Conservation (phyloP, 169 alveolate species). For the Cryptosporidium canis region DNA sequence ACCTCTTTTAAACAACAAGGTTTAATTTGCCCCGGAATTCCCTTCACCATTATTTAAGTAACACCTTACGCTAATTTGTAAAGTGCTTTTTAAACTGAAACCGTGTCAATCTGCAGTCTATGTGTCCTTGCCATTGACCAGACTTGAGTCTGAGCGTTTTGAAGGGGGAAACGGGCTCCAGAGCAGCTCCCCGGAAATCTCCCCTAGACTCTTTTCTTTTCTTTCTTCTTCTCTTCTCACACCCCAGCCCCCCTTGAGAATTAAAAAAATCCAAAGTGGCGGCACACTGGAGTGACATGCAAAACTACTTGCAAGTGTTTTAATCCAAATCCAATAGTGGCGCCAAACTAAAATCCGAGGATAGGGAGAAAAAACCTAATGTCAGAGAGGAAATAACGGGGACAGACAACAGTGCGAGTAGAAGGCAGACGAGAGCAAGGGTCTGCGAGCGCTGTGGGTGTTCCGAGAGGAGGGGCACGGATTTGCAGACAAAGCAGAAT, state of each 20-base stretch:
- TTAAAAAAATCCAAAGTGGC: not conserved
- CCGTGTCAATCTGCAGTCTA: too few relatives aligned
- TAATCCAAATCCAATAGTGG: slow-evolving; percentile 21
- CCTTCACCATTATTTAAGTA: not conserved
- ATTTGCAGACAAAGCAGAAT: not conserved
- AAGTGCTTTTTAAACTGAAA: too few relatives aligned
- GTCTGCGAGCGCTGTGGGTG: not conserved
- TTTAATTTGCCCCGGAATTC: not conserved
- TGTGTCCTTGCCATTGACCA: too few relatives aligned
- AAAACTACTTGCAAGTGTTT: not conserved
- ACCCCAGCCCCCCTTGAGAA: not conserved
- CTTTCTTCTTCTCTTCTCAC: not conserved
- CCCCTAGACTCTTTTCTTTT: not conserved
- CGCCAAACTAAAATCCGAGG: slow-evolving; percentile 21
- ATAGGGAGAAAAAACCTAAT: not conserved
- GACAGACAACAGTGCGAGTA: not conserved
- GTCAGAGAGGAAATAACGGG: not conserved
- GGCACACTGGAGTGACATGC: slow-evolving; percentile 2
- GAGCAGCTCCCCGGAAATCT: too few relatives aligned
- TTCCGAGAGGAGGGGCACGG: not conserved
- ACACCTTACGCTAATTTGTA: not conserved
- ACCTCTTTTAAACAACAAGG: slow-evolving; percentile 44
- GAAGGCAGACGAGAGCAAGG: not conserved
- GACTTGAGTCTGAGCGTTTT: too few relatives aligned
- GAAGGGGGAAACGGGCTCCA: too few relatives aligned